phyloP scores from a whole-genome alignment of 108 stramenopile species.

The Stephanodiscus minutulus region DNA sequence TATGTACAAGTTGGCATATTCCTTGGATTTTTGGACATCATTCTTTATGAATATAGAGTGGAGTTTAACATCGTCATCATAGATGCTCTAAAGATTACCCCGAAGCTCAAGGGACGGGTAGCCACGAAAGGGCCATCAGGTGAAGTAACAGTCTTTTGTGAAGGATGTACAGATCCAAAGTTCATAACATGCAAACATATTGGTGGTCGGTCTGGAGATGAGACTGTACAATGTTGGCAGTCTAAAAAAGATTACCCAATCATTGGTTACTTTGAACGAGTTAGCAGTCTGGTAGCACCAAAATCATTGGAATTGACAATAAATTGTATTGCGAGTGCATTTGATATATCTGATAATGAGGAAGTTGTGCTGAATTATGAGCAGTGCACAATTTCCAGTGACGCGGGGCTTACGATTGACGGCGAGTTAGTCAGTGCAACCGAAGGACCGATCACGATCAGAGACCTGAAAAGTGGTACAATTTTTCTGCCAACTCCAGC shows the following conservation, averaged over 20 bases:
- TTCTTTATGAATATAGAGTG: constrained; percentile 7
- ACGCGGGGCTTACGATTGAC: constrained; percentile 6
- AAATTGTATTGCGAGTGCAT: constrained; percentile 5
- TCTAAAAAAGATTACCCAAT: background rate
- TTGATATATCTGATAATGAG: background rate
- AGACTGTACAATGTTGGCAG: constrained; percentile 11
- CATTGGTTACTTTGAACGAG: constrained; percentile 2
- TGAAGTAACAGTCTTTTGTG: background rate
- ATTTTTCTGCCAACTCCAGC: constrained; percentile 12
- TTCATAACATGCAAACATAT: constrained; percentile 4
- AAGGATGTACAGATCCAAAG: background rate
- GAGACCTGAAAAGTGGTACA: background rate
- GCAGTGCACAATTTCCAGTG: constrained; percentile 10
- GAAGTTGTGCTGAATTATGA: constrained; percentile 9
- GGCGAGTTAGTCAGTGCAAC: background rate
- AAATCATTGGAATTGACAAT: background rate
- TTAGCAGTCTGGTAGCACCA: background rate
- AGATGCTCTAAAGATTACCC: constrained; percentile 12
- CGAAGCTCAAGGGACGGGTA: constrained; percentile 5
- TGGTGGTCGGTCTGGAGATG: constrained; percentile 3
- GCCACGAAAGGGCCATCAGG: constrained; percentile 10
- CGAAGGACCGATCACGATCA: constrained; percentile 4
- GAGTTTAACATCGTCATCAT: constrained; percentile 13
- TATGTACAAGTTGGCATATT: constrained; percentile 29
- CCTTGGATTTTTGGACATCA: constrained; percentile 9